Evolutionary conservation across 768 basidiomycete genomes (phyloP), one percentile per base, ranked within the genome.

Genomic region (Pulveroboletus frians): DNA sequence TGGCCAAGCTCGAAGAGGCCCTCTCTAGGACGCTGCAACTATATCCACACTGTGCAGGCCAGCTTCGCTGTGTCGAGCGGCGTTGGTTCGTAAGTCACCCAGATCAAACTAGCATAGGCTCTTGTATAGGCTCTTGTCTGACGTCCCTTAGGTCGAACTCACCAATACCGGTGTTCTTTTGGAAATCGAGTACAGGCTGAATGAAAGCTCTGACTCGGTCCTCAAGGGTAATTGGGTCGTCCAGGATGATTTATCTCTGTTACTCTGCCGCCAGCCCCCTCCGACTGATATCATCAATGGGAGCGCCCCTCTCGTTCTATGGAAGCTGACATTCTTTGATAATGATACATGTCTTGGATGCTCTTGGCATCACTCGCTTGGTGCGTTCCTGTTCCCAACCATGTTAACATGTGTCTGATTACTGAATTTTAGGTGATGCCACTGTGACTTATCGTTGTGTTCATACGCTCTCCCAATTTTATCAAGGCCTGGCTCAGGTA

Each of bases 281-380:
- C 17, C 21, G 21, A 35, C 21, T 41, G 38, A 36, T 5, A 17
- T 51, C 3, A 23, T 52, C 21, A 52, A 59, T 14, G 45, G 35
- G 1, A 23, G 10, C 26, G 43, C 41, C 10, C 45, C 58, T 15
- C 45, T 59, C 17, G 52, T 60, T n/a, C 55, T 58, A 20, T 39
- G 65, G 29, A 67, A 66, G 36, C 8, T 67, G 20, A 56, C 54
- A 1, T 20, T 66, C 1, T 49, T 63, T 15, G 27, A 45, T 10
- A n/a, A 34, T 1, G 54, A 62, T 30, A 66, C 61, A 2, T 50
- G 51, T 18, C 52, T 67, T 30, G 66, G 60, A 9, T 43, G 61
- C 6, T 59, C 61, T 3, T 67, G 67, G 67, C 43, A 67, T 38
- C 67, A 66, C 46, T 51, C 55, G 10, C 63, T 68, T 8, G 67